These are phyloP conservation scores for Triticum dicoccoides DNA, from an alignment of 176 grass and related monocot species.

Conservation along the genomic window DNA sequence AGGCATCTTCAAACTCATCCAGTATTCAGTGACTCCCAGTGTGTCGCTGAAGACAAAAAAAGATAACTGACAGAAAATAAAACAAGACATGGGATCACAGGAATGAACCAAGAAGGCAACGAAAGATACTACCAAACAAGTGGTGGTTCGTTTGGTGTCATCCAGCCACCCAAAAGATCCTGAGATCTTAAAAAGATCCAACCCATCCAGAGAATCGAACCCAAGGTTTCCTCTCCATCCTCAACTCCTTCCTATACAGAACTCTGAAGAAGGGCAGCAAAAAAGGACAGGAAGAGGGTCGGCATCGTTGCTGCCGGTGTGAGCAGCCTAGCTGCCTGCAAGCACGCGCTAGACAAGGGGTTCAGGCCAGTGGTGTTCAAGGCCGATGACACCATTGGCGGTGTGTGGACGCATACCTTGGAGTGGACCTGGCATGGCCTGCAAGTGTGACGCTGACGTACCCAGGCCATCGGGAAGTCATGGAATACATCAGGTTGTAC, in stretches of 20 bases:
- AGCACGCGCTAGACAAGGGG: no score
- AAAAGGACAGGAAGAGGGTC: constrained; percentile 32
- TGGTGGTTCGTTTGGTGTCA: constrained; percentile 30
- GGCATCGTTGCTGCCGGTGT: no score
- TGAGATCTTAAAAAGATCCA: constrained; percentile 18
- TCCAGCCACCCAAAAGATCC: constrained; percentile 25
- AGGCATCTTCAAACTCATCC: neutral
- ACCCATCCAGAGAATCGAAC: constrained; percentile 11
- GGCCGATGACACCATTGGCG: no score
- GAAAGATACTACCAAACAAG: constrained; percentile 27
- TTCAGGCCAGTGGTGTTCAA: no score
- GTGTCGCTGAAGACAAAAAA: constrained; percentile 1
- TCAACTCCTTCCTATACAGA: neutral
- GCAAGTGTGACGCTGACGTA: constrained; percentile 32
- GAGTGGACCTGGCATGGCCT: no score
- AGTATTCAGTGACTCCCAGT: neutral
- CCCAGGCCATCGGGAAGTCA: constrained; percentile 55
- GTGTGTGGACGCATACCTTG: no score
- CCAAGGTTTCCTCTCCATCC: neutral
- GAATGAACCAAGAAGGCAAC: neutral
- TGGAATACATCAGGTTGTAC: constrained; percentile 70
- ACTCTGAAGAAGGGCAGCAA: neutral
- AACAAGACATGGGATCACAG: neutral
- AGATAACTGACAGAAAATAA: neutral
- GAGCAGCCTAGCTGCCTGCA: no score